Evolutionary conservation across 2,329 filamentous ascomycete species (phyloP).

Genomic region (Dactylonectria macrodidyma): DNA sequence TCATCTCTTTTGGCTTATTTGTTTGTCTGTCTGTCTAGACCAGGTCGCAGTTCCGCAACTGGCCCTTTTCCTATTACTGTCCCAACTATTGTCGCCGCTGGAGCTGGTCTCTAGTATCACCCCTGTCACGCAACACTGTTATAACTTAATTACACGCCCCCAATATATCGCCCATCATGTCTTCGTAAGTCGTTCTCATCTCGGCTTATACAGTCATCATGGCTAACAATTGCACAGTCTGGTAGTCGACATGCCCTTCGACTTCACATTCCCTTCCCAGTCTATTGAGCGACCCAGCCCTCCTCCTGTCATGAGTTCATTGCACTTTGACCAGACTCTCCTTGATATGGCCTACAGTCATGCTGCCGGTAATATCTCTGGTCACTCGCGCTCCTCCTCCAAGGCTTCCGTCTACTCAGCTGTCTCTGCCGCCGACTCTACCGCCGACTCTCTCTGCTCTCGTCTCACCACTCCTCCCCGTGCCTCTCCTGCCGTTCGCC

Average conservation of each 20-base stretch:
- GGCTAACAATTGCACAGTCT: constrained; percentile 61
- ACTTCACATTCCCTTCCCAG: constrained; percentile 68
- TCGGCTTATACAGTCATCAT: constrained; percentile 17
- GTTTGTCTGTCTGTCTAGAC: constrained; percentile 25
- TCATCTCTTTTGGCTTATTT: constrained; percentile 8
- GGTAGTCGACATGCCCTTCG: constrained; percentile 74
- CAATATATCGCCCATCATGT: constrained; percentile 47
- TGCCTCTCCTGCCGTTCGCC: constrained; percentile 78
- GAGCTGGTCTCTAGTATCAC: constrained; percentile 46
- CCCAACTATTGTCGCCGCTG: constrained; percentile 29
- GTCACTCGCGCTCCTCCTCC: constrained; percentile 75
- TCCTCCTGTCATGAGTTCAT: constrained; percentile 55
- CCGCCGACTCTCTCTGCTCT: constrained; percentile 77
- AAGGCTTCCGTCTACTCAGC: constrained; percentile 74
- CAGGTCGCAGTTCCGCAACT: constrained; percentile 42
- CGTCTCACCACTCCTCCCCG: constrained; percentile 77
- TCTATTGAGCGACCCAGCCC: constrained; percentile 51
- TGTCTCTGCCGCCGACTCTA: constrained; percentile 71
- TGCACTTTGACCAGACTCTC: constrained; percentile 69
- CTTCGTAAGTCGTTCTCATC: constrained; percentile 51
- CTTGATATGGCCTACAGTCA: constrained; percentile 67
- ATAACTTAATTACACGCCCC: constrained; percentile 39
- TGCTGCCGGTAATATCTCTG: constrained; percentile 50
- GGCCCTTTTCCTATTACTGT: constrained; percentile 24
- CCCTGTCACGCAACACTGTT: constrained; percentile 33